Percentiles rank a stretch among this genome's conserved stretches.
phyloP scores from a whole-genome alignment of 441 rosid genomes.

The Croton setiger region DNA sequence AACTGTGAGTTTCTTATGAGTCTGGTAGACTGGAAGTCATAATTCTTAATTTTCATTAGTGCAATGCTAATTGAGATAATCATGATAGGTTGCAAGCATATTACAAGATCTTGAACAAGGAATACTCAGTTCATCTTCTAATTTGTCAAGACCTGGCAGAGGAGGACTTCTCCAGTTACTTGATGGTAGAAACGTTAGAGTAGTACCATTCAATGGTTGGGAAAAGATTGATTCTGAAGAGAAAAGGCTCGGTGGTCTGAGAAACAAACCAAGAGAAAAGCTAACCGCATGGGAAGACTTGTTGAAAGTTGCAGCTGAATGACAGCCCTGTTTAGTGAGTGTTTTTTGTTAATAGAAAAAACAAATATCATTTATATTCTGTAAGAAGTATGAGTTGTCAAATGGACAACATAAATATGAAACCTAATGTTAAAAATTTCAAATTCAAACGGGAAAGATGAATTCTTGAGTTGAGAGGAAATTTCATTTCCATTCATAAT shows the following conservation, averaged over 20 bases:
- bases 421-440: too few relatives aligned
- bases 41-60: neutral
- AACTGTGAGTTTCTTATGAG: conserved; percentile 48
- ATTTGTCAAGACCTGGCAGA: conserved; percentile 49
- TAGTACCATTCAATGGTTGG: conserved; percentile 58
- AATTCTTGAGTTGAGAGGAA: too few relatives aligned
- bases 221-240: conserved; percentile 72
- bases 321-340: conserved; percentile 9
- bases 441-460: too few relatives aligned
- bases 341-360: neutral
- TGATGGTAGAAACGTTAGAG: conserved; percentile 38
- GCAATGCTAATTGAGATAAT: conserved; percentile 10
- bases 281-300: conserved; percentile 58
- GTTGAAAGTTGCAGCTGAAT: conserved; percentile 32
- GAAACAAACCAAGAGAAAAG: conserved; percentile 68
- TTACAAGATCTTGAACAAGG: conserved; percentile 60
- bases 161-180: conserved; percentile 64
- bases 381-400: neutral
- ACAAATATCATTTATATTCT: neutral
- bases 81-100: conserved; percentile 64
- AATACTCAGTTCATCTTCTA: conserved; percentile 24
- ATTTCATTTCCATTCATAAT: neutral
- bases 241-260: conserved; percentile 51
- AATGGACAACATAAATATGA: neutral
- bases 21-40: neutral